Base-by-base conservation (phyloP, 1,139 yeast species). In the Kurtzmaniella quercitrusa region DNA sequence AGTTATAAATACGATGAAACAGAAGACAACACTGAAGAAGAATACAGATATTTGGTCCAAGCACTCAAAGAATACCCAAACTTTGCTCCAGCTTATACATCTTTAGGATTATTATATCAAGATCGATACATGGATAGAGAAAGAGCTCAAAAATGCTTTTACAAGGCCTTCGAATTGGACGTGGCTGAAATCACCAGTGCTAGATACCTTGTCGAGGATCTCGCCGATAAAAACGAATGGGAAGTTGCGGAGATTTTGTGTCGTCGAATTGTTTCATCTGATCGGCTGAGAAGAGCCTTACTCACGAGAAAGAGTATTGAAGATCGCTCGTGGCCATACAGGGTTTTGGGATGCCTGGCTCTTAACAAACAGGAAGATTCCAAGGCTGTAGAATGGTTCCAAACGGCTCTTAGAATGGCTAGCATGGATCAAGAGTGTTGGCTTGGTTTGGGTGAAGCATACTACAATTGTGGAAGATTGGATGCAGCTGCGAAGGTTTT, bases 401-500 rank as follows among this genome's bases (percentile, higher is more conserved):
- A 93, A 61, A 78, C 82, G 22, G 91, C 96, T 0, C 68, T 94
- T 43, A 74, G 98, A 48, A 67, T 86, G 50, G 68, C 81, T 33
- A 69, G 85, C 0, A 55, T 60, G 45, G 97, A 93, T 61, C 61
- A 76, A 7, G 83, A 86, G 51, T 83, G 96, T 11, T 91, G 98
- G 98, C 72, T 86, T 20, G 97, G 97, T 0, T 68, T 93, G 33
- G 98, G 98, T 17, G 98, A 94, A 60, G 94, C 97, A 0, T 93
- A 93, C 59, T 71, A 76, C 45, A 78, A 82, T 38, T 80, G 95
- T 61, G 98, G 98, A 5, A 74, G 96, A 48, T 68, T 83, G 39
- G 93, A 86, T 46, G 95, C 98, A 2, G 88, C 96, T 0, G 74
- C 78, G 7, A 89, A 86, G 57, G 97, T 94, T 1, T 87, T 89